Evolutionary conservation across 2,329 filamentous ascomycete genomes (phyloP).

Genomic region (Fusarium gaditjirri): DNA sequence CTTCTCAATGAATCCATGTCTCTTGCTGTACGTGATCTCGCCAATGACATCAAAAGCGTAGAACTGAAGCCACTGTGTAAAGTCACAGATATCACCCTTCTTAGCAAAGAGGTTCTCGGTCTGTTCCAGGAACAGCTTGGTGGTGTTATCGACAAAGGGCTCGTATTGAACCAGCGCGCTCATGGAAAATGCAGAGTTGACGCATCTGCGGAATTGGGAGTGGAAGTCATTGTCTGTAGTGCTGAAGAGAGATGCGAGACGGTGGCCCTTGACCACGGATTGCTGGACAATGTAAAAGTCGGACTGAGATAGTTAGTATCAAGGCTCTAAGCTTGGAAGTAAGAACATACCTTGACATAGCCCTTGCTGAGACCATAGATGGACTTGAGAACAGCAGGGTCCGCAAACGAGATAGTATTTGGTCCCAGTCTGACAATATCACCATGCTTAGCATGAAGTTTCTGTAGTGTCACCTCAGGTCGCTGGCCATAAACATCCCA

Average conservation of each 20-base stretch:
- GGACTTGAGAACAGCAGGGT: slow-evolving; percentile 76
- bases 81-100: slow-evolving; percentile 58
- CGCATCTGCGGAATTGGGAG: slow-evolving; percentile 76
- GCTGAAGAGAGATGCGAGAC: slow-evolving; percentile 79
- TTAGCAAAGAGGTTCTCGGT: slow-evolving; percentile 66
- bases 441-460: slow-evolving; percentile 76
- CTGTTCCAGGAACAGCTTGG: slow-evolving; percentile 74
- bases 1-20: slow-evolving; percentile 79
- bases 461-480: slow-evolving; percentile 73
- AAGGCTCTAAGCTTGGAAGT: slow-evolving; percentile 49
- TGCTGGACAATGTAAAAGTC: slow-evolving; percentile 85
- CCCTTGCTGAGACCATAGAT: slow-evolving; percentile 89
- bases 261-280: slow-evolving; percentile 73
- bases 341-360: slow-evolving; percentile 71
- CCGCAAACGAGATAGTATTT: slow-evolving; percentile 77
- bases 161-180: slow-evolving; percentile 81
- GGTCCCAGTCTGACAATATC: slow-evolving; percentile 80
- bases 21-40: slow-evolving; percentile 79
- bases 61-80: slow-evolving; percentile 79
- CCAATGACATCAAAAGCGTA: slow-evolving; percentile 87
- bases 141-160: slow-evolving; percentile 80
- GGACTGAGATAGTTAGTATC: slow-evolving; percentile 59
- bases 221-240: slow-evolving; percentile 81
- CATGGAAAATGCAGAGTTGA: slow-evolving; percentile 83
- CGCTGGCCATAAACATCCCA: slow-evolving; percentile 72